Percentiles rank a stretch among this genome's conserved stretches.
These are phyloP conservation scores for Colletotrichum sublineola DNA, from an alignment of 2,329 filamentous ascomycete genomes.

Conservation along the genomic window DNA sequence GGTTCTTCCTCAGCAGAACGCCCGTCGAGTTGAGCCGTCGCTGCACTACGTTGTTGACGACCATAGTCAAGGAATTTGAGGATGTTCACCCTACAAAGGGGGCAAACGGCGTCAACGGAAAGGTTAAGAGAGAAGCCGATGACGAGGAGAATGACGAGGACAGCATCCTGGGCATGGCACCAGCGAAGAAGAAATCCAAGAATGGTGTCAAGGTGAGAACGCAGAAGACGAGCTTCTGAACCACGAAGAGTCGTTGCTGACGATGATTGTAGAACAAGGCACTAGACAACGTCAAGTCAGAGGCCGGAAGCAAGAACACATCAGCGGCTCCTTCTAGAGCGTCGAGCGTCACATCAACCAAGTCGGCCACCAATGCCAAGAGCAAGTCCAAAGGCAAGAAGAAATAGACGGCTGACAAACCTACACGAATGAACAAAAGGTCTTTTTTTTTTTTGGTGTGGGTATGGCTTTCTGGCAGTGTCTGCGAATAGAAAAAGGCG, in stretches of 20 bases:
- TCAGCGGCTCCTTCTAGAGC: conserved; percentile 86
- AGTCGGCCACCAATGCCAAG: conserved; percentile 61
- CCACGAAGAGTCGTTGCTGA: conserved; percentile 16
- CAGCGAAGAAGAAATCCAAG: conserved; percentile 96
- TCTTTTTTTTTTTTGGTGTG: conserved; percentile 14
- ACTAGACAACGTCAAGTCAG: conserved; percentile 86
- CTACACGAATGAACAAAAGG: conserved; percentile 23
- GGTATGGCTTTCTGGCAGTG: conserved; percentile 24
- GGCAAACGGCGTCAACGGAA: conserved; percentile 74
- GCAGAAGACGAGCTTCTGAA: conserved; percentile 26
- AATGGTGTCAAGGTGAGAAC: conserved; percentile 83
- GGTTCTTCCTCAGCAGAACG: conserved; percentile 98
- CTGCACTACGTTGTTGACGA: conserved; percentile 93
- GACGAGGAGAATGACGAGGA: conserved; percentile 90
- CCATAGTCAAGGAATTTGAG: conserved; percentile 95
- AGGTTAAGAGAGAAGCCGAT: conserved; percentile 79
- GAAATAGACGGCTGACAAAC: conserved; percentile 54
- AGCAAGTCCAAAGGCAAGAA: conserved; percentile 66
- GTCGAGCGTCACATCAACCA: conserved; percentile 86
- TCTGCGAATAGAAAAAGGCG: conserved; percentile 38
- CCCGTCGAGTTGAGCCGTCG: conserved; percentile 92
- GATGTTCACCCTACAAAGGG: conserved; percentile 67
- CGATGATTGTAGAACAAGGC: conserved; percentile 81
- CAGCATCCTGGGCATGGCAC: conserved; percentile 81
- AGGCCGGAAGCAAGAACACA: conserved; percentile 76